These are phyloP conservation scores for Trichoderma atrobrunneum DNA, from an alignment of 2,329 filamentous ascomycete species.

Conservation along the genomic window DNA sequence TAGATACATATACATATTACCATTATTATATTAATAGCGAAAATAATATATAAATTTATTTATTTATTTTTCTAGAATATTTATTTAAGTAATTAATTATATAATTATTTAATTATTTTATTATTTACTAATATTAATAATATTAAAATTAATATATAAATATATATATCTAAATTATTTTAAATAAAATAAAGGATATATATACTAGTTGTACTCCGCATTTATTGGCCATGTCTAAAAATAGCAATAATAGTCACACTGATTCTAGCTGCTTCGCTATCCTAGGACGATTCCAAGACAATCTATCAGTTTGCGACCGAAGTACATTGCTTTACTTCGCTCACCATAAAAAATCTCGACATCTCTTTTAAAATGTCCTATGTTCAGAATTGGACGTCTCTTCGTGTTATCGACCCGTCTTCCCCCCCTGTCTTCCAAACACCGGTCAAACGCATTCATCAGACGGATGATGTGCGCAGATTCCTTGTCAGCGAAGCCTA, in stretches of 20 bases:
- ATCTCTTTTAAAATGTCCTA: neutral
- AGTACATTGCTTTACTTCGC: neutral
- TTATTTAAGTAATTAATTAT: neutral
- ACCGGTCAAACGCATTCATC: constrained; percentile 80
- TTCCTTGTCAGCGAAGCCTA: constrained; percentile 84
- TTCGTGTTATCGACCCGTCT: constrained; percentile 49
- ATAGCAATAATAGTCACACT: neutral
- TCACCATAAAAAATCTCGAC: neutral
- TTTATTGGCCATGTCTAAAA: neutral
- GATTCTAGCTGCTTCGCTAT: neutral
- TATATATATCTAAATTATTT: neutral
- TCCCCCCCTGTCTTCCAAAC: constrained; percentile 55
- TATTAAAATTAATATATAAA: neutral
- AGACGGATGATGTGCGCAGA: constrained; percentile 73
- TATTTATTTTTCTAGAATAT: too few relatives aligned
- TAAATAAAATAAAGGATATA: neutral
- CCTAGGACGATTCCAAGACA: neutral
- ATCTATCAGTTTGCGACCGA: neutral
- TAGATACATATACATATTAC: neutral
- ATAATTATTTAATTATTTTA: neutral
- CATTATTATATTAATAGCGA: neutral
- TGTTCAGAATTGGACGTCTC: constrained; percentile 25
- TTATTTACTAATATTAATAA: neutral
- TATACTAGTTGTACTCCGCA: neutral
- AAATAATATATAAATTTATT: neutral